Percentiles rank a stretch among this genome's conserved stretches.
Conservation (phyloP, 2,329 filamentous ascomycete genomes). For the Ophidiomyces ophidiicola region DNA sequence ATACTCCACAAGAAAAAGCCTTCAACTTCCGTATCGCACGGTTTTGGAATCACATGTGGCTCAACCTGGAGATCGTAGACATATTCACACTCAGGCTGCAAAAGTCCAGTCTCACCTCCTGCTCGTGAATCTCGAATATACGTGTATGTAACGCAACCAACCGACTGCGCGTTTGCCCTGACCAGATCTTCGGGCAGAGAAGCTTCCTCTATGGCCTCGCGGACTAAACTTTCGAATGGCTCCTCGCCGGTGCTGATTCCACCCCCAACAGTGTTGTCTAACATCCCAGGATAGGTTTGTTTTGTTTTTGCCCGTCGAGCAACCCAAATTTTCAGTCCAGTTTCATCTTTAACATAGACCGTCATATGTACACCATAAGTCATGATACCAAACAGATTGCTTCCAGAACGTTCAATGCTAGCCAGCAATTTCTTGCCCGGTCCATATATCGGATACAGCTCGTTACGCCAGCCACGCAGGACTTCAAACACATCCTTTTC, state of each 20-base stretch:
- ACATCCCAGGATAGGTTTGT: constrained; percentile 76
- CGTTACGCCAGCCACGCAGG: constrained; percentile 66
- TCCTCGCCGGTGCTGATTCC: constrained; percentile 70
- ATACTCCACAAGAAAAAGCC: constrained; percentile 67
- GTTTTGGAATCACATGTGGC: constrained; percentile 54
- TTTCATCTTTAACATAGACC: constrained; percentile 49
- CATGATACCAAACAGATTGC: constrained; percentile 60
- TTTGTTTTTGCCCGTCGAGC: constrained; percentile 64
- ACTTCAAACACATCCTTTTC: constrained; percentile 60
- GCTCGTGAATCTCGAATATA: constrained; percentile 64
- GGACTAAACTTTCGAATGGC: constrained; percentile 67
- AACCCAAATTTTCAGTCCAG: constrained; percentile 70
- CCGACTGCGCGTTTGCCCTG: constrained; percentile 44
- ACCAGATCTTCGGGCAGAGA: constrained; percentile 61
- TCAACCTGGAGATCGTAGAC: constrained; percentile 78
- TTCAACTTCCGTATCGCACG: constrained; percentile 81
- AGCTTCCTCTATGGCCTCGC: constrained; percentile 84
- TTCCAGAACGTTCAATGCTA: constrained; percentile 64
- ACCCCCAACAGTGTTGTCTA: constrained; percentile 89
- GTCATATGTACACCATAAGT: constrained; percentile 75
- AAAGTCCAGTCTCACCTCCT: constrained; percentile 65
- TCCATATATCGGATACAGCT: constrained; percentile 67
- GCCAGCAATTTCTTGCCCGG: constrained; percentile 48
- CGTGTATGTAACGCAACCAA: constrained; percentile 70
- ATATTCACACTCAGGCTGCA: constrained; percentile 87